Percentiles rank a stretch among this genome's conserved stretches.
These are phyloP conservation scores for Echinosophora koreensis DNA, from an alignment of 306 rosid species.

Conservation along the genomic window DNA sequence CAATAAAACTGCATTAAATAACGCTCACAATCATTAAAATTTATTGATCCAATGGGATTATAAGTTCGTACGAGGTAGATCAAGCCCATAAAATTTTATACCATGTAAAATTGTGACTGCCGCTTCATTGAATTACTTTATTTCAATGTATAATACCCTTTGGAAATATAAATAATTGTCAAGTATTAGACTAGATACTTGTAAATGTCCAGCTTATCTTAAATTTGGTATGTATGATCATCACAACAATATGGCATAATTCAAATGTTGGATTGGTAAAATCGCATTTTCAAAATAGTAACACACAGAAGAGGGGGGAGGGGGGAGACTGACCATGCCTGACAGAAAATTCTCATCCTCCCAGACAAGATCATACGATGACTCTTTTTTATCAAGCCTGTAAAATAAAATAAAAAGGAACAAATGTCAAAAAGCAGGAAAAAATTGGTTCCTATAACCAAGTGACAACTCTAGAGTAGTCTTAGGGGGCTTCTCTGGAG, in stretches of 20 bases:
- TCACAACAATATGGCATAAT: slow-evolving; percentile 1
- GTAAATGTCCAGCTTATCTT: not conserved
- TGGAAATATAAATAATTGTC: not conserved
- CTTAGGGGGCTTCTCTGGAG: not conserved
- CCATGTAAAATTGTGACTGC: not conserved
- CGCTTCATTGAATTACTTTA: not conserved
- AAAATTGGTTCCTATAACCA: not conserved
- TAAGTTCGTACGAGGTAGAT: not conserved
- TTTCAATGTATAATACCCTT: not conserved
- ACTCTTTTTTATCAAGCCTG: slow-evolving; percentile 61
- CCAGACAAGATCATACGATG: slow-evolving; percentile 77
- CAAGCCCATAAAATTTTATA: not conserved
- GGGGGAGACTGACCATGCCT: slow-evolving; percentile 54
- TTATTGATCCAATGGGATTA: not conserved
- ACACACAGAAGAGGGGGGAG: not conserved
- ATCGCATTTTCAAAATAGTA: not conserved
- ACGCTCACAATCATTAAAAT: not conserved
- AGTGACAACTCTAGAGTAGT: not conserved
- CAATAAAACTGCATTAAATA: not conserved
- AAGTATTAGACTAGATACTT: not conserved
- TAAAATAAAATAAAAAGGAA: slow-evolving; percentile 31
- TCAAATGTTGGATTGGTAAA: not conserved
- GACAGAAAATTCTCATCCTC: slow-evolving; percentile 61
- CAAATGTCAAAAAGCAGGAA: slow-evolving; percentile 30
- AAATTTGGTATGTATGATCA: slow-evolving; percentile 11